Base-by-base conservation (phyloP, 345 rosid genomes). In the Gynandropsis gynandra region DNA sequence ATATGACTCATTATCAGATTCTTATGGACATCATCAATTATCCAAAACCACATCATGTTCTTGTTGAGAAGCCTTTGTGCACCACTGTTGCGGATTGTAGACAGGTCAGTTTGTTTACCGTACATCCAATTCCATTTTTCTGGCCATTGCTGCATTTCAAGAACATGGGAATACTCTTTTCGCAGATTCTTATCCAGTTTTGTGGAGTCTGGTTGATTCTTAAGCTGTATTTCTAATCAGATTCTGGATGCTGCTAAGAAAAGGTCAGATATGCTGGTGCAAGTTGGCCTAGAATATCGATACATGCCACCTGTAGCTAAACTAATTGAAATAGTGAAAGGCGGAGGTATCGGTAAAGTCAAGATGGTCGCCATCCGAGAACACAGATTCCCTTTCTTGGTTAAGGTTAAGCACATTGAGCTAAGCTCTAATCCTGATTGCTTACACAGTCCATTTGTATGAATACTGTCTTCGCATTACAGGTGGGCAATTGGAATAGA, bases 281-380 rank as follows among this genome's bases (percentile, higher is more conserved):
- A 90, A 60, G 98, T 90, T 49, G 98, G 98, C 43, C 56, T 86
- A 60, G 98, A 90, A 62, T 90, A 90, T 18, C 73, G 95, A 37
- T 90, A 87, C 67, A 90, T 87, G 89, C 96, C 98, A 1, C 95
- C 98, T 0, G 83, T 90, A 24, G 98, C 96, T 58, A 83, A 90
- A 74, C 66, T 90, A 63, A 83, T 86, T 32, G 77, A 83, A 39
- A 70, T 74, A 59, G 98, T 90, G 3, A 80, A 78, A 64, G 61
- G 70, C 33, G 80, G 85, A 63, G 63, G 77, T 16, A 72, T 90
- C 38, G 96, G 98, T 50, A 54, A 54, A 16, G 72, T 86, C 54
- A 86, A 79, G 77, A 86, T 90, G 98, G 96, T 90, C 54, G 79
- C 98, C 14, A 90, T 90, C 47, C 47, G 89, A 35, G 98, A 90